A percentile compares a stretch with the other conserved stretches of the same genome.
These are phyloP conservation scores for Ogataea polymorpha DNA, from an alignment of 805 yeast genomes.

Conservation along the genomic window DNA sequence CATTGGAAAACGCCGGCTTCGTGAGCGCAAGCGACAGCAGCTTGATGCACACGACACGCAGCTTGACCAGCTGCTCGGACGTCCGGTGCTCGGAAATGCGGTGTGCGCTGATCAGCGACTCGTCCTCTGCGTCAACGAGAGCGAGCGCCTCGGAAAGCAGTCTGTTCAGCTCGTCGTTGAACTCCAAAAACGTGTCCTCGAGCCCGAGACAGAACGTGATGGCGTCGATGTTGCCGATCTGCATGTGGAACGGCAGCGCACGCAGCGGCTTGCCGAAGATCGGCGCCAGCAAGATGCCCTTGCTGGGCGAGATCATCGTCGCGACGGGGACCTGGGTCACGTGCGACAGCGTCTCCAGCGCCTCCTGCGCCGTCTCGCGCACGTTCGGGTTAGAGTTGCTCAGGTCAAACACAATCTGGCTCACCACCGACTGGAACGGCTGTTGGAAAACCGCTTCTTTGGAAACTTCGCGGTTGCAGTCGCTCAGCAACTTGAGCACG, in stretches of 20 bases:
- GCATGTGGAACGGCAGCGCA: conserved; percentile 98
- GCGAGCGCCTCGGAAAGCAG: conserved; percentile 87
- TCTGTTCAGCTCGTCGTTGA: conserved; percentile 85
- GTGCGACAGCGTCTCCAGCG: conserved; percentile 64
- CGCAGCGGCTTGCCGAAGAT: conserved; percentile 95
- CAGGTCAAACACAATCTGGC: conserved; percentile 88
- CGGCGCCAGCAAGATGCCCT: conserved; percentile 79
- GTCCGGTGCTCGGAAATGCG: conserved; percentile 83
- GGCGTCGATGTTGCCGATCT: conserved; percentile 96
- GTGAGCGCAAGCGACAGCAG: conserved; percentile 79
- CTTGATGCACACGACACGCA: conserved; percentile 86
- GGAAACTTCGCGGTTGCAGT: conserved; percentile 61
- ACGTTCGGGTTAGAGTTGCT: conserved; percentile 85
- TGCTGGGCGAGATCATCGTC: conserved; percentile 77
- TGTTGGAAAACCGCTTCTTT: conserved; percentile 64
- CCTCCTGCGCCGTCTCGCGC: conserved; percentile 74
- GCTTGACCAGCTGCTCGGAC: conserved; percentile 78
- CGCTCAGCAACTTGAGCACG: conserved; percentile 58
- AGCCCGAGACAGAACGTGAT: conserved; percentile 85
- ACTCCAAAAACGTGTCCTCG: conserved; percentile 76
- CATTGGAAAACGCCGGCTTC: conserved; percentile 76
- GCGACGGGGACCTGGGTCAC: conserved; percentile 68
- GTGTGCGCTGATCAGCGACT: conserved; percentile 84
- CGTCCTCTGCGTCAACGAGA: conserved; percentile 96
- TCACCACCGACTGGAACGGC: conserved; percentile 75